Conservation (phyloP, 768 basidiomycete species). For the Hypholoma sublateritium region DNA sequence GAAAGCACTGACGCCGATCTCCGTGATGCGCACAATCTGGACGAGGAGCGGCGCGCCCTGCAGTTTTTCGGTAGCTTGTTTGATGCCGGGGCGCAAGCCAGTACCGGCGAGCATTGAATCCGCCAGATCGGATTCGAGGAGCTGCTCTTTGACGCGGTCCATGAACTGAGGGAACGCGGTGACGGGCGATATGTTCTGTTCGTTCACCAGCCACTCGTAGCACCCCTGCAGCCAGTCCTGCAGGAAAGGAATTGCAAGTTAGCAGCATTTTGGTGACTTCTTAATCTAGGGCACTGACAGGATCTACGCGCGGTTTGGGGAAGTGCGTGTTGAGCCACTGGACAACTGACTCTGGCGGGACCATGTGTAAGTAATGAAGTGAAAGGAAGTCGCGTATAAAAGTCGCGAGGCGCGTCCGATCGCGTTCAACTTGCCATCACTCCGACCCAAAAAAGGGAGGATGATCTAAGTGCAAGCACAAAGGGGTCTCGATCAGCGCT, state of each 20-base stretch:
- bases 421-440: background rate
- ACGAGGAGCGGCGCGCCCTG: constrained; percentile 60
- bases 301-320: constrained; percentile 63
- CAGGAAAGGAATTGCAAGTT: constrained; percentile 4
- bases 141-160: constrained; percentile 57
- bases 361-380: constrained; percentile 14
- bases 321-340: constrained; percentile 58
- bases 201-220: constrained; percentile 58
- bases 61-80: constrained; percentile 33
- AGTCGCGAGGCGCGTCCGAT: background rate
- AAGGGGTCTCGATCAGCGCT: too few relatives aligned
- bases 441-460: background rate
- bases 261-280: background rate
- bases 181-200: constrained; percentile 45
- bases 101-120: constrained; percentile 75
- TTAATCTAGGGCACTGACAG: constrained; percentile 36
- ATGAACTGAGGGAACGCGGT: constrained; percentile 52
- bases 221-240: constrained; percentile 81
- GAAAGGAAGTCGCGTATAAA: background rate
- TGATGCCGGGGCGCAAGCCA: constrained; percentile 55
- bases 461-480: too few relatives aligned
- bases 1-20: constrained; percentile 84
- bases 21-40: constrained; percentile 75
- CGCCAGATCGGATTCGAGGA: constrained; percentile 67
- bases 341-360: constrained; percentile 34